Conservation (phyloP, 1,284 basidiomycete species). For the Peniophora sp. region DNA sequence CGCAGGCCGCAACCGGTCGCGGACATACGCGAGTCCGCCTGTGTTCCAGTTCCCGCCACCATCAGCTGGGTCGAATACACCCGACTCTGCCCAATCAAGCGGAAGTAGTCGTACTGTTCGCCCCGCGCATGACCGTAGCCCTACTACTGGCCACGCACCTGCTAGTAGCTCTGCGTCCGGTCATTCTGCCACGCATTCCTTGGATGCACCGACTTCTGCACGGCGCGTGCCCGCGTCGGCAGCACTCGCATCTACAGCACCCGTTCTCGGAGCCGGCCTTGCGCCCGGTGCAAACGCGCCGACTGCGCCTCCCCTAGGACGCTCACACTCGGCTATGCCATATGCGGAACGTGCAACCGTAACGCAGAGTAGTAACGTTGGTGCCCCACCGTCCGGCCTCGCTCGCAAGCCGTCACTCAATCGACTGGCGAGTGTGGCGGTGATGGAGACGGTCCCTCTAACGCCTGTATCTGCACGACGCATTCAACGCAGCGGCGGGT, state of each 20-base stretch:
- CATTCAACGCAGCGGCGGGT: slow-evolving; percentile 33
- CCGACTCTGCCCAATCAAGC: neutral
- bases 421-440: slow-evolving; percentile 36
- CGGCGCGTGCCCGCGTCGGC: slow-evolving; percentile 22
- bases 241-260: slow-evolving; percentile 19
- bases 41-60: slow-evolving; percentile 33
- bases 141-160: slow-evolving; percentile 15
- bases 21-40: slow-evolving; percentile 31
- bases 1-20: slow-evolving; percentile 31
- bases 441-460: slow-evolving; percentile 30
- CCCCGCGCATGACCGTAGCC: neutral
- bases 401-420: slow-evolving; percentile 32
- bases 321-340: slow-evolving; percentile 45
- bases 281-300: slow-evolving; percentile 10
- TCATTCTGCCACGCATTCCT: slow-evolving; percentile 45
- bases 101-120: neutral
- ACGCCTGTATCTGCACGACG: neutral
- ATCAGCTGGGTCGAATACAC: slow-evolving; percentile 7
- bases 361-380: slow-evolving; percentile 11
- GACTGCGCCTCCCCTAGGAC: slow-evolving; percentile 29
- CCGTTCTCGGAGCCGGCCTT: slow-evolving; percentile 8
- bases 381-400: slow-evolving; percentile 11
- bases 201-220: slow-evolving; percentile 36
- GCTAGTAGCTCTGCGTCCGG: slow-evolving; percentile 21
- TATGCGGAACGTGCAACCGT: slow-evolving; percentile 23